Conservation (phyloP, 805 yeast genomes). For the Lipomyces orientalis region DNA sequence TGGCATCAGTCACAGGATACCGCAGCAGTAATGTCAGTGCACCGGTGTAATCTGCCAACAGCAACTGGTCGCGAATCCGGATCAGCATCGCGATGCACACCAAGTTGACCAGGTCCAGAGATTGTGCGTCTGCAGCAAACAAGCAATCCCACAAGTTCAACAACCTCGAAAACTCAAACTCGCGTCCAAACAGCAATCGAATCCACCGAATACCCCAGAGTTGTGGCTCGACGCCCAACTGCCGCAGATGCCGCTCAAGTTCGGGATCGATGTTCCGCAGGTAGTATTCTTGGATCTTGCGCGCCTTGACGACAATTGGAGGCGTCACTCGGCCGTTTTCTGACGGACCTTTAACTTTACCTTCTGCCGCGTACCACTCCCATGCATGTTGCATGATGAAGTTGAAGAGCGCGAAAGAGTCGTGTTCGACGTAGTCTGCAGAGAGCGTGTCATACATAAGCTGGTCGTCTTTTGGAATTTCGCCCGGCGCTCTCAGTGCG, state of each 20-base stretch:
- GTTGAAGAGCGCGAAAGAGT: conserved; percentile 43
- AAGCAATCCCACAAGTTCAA: conserved; percentile 46
- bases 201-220: conserved; percentile 49
- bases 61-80: conserved; percentile 39
- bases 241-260: conserved; percentile 39
- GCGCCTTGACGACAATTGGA: conserved; percentile 43
- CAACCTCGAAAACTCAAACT: conserved; percentile 43
- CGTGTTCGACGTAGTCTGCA: conserved; percentile 41
- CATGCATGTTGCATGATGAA: conserved; percentile 43
- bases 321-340: conserved; percentile 35
- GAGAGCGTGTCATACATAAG: conserved; percentile 32
- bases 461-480: conserved; percentile 14
- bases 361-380: conserved; percentile 43
- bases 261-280: conserved; percentile 43
- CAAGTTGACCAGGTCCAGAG: conserved; percentile 45
- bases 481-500: conserved; percentile 12
- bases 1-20: conserved; percentile 33
- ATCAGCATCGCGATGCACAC: conserved; percentile 46
- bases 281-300: conserved; percentile 43
- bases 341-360: conserved; percentile 29
- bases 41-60: conserved; percentile 33
- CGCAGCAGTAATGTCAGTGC: conserved; percentile 29
- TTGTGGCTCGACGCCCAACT: conserved; percentile 46
- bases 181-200: conserved; percentile 46
- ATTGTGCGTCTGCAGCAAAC: conserved; percentile 44